Evolutionary conservation across 257 asterid genomes (phyloP).

Genomic region (Mentha longifolia): DNA sequence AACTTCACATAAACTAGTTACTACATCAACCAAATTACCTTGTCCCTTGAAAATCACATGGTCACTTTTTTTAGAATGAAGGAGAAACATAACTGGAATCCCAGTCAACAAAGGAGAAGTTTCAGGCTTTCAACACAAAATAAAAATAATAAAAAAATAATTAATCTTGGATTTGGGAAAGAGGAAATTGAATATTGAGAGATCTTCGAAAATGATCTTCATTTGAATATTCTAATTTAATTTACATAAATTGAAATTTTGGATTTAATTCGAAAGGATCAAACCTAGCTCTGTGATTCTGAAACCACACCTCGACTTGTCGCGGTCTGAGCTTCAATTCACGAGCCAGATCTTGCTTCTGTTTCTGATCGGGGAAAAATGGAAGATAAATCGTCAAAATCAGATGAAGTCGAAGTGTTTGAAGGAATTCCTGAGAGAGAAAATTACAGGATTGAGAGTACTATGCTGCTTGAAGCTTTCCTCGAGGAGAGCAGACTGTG

Average conservation of each 20-base stretch:
- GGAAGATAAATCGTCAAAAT: slow-evolving; percentile 1
- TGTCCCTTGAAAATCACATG: neutral
- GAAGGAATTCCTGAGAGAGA: neutral
- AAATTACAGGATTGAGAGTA: slow-evolving; percentile 64
- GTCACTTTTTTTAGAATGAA: neutral
- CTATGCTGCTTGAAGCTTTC: slow-evolving; percentile 60
- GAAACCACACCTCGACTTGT: slow-evolving; percentile 94
- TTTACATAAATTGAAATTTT: neutral
- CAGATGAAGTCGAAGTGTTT: neutral
- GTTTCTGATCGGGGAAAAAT: slow-evolving; percentile 49
- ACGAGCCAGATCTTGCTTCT: slow-evolving; percentile 74
- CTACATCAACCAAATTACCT: no score
- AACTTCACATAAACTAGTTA: no score
- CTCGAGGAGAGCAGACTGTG: slow-evolving; percentile 61
- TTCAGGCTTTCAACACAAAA: neutral
- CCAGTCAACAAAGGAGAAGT: neutral
- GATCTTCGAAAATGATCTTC: no score
- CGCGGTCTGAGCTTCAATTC: slow-evolving; percentile 41
- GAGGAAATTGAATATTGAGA: no score
- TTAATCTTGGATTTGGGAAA: no score
- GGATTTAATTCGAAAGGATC: neutral
- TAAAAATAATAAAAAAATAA: no score
- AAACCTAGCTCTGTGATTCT: slow-evolving; percentile 91
- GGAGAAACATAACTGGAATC: neutral
- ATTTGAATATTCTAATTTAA: no score